Percentiles rank a stretch among this genome's conserved stretches.
phyloP scores from a whole-genome alignment of 176 grass and related monocot genomes.

The Coix lacrymajobi region DNA sequence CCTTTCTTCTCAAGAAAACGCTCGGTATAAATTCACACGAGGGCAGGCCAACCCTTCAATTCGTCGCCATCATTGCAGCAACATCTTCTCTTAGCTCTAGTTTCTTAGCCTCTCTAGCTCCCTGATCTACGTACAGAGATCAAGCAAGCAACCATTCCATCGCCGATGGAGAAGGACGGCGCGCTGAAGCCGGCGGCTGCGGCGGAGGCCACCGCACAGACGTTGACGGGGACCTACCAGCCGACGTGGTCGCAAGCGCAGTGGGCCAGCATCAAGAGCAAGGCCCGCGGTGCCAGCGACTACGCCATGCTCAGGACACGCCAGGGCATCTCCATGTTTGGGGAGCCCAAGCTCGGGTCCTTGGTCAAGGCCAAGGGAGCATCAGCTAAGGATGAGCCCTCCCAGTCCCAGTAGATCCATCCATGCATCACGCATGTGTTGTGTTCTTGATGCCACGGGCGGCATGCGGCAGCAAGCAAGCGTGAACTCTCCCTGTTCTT shows the following conservation, averaged over 20 bases:
- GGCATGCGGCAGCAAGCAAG: neutral
- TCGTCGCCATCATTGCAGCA: neutral
- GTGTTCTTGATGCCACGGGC: neutral
- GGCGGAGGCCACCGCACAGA: neutral
- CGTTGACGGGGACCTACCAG: neutral
- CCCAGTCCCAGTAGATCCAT: neutral
- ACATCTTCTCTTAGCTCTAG: neutral
- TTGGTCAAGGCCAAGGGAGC: neutral
- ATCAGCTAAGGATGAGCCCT: neutral
- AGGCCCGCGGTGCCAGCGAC: neutral
- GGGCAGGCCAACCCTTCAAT: neutral
- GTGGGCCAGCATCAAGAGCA: constrained; percentile 31
- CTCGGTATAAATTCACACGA: neutral
- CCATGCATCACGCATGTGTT: too few species aligned
- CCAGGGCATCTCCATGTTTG: neutral
- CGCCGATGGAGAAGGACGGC: neutral
- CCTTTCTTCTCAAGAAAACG: neutral
- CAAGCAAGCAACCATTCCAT: neutral
- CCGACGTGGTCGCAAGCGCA: neutral
- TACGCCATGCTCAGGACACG: neutral
- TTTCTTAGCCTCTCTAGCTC: neutral
- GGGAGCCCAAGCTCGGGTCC: neutral
- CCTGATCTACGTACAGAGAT: neutral
- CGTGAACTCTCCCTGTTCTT: neutral
- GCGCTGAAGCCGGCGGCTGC: neutral